A percentile compares a stretch with the other conserved stretches of the same genome.
phyloP scores from a whole-genome alignment of 441 rosid genomes.

The Sinapis alba region DNA sequence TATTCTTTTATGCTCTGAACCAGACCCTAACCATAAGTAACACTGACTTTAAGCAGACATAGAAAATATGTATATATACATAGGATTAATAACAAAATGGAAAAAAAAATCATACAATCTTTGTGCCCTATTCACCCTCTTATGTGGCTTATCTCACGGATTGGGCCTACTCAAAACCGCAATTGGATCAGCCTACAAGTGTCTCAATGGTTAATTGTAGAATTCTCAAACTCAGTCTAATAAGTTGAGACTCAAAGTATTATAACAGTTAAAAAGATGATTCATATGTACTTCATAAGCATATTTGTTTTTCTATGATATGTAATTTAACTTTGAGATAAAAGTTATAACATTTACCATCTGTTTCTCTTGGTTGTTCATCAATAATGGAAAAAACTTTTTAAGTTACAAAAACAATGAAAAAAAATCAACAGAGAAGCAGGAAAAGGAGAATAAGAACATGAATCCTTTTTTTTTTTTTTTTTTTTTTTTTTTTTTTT shows the following conservation, averaged over 20 bases:
- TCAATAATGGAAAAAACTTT: conserved; percentile 36
- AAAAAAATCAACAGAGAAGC: conserved; percentile 41
- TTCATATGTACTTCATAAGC: background rate
- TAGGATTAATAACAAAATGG: no score
- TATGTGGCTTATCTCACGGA: no score
- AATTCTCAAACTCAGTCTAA: background rate
- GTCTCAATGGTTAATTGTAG: background rate
- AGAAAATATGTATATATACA: no score
- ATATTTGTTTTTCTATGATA: background rate
- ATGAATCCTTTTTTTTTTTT: no score
- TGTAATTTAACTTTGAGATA: background rate
- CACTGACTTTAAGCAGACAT: no score
- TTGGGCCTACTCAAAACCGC: no score
- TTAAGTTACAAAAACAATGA: conserved; percentile 14
- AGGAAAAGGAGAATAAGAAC: conserved; percentile 41
- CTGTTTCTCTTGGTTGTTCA: conserved; percentile 20
- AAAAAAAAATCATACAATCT: no score
- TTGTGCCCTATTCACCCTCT: no score
- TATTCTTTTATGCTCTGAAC: no score
- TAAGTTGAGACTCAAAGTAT: background rate
- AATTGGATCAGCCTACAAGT: no score
- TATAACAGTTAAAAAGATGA: background rate
- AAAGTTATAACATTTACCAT: conserved; percentile 30
- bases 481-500: no score
- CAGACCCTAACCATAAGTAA: no score